Base-by-base conservation (phyloP, 2,329 filamentous ascomycete genomes). In the Aspergillus sojae region DNA sequence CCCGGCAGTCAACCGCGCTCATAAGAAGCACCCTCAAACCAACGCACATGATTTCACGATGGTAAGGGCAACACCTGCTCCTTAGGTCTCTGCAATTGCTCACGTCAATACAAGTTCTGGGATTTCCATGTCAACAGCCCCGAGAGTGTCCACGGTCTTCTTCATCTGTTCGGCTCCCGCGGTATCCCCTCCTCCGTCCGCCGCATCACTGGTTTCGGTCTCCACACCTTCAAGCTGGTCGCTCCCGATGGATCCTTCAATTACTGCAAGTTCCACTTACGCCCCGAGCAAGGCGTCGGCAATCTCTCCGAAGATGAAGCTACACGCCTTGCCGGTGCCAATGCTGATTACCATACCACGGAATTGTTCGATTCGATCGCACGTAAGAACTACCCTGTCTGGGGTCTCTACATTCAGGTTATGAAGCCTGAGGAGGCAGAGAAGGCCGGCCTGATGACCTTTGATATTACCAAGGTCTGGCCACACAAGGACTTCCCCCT, bases 11-110 rank as follows among this genome's bases (percentile, higher is more conserved):
- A 81, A 80, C 61, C 72, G 90, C 70, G 89, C 88, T 0, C 89
- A 91, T 72, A 91, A 91, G 80, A 82, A 88, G 16, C 78, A 91
- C 67, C 88, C 88, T 0, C 81, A 85, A 62, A 90, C 87, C 0
- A 86, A 90, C 71, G 75, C 89, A 1, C 86, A 84, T n/a, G 86
- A 89, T 73, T 85, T 86, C 28, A 88, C 86, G 55, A 86, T 86
- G 71, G 79, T 78, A 57, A 70, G 71, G 65, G 53, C 4, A 58
- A 36, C 46, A 58, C 55, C 6, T 14, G 10, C n/a, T 21, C 43
- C 46, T 50, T 11, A 5, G 14, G 43, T 39, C 11, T 48, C 50
- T 16, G 7, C n/a, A 26, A 19, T 45, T 43, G 39, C 67, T 70
- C 60, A 62, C 26, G 11, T n/a, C 61, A 60, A 32, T 61, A 50